Evolutionary conservation across 225 moss, liverwort and hornwort genomes (phyloP).

Genomic region (Sphagnum tenellum): DNA sequence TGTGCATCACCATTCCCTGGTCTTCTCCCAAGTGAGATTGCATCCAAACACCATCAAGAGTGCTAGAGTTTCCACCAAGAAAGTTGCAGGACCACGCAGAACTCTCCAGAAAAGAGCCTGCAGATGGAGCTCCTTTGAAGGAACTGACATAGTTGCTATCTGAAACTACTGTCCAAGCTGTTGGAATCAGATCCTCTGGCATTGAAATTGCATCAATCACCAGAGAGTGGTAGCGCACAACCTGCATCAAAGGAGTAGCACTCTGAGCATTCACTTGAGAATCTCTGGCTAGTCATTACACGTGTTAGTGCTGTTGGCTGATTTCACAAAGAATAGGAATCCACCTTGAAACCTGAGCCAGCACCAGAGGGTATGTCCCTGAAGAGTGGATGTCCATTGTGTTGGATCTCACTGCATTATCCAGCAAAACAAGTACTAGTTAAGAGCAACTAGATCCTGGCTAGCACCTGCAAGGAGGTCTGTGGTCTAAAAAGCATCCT

Average conservation of each 20-base stretch:
- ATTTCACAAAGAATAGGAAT: neutral
- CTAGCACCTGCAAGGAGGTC: no score
- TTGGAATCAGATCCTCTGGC: slow-evolving; percentile 85
- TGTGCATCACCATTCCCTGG: slow-evolving; percentile 6
- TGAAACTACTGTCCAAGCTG: slow-evolving; percentile 86
- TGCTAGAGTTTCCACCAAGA: slow-evolving; percentile 20
- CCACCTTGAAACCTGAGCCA: slow-evolving; percentile 86
- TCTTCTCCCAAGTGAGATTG: slow-evolving; percentile 5
- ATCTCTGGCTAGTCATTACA: no score
- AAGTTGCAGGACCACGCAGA: neutral
- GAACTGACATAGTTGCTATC: slow-evolving; percentile 38
- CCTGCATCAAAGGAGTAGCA: slow-evolving; percentile 52
- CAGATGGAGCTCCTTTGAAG: slow-evolving; percentile 15
- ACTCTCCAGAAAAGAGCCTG: slow-evolving; percentile 8
- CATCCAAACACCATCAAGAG: slow-evolving; percentile 2
- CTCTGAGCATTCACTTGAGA: slow-evolving; percentile 8
- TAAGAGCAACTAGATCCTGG: no score
- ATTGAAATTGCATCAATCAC: slow-evolving; percentile 80
- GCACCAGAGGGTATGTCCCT: slow-evolving; percentile 70
- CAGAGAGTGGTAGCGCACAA: slow-evolving; percentile 98
- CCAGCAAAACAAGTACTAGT: neutral
- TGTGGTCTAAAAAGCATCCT: no score
- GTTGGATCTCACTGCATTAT: slow-evolving; percentile 84
- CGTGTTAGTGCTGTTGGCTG: no score
- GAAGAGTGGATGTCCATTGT: slow-evolving; percentile 76